Evolutionary conservation across 2,329 filamentous ascomycete genomes (phyloP), one percentile per base, ranked within the genome.

Genomic region (Colletotrichum tropicale): DNA sequence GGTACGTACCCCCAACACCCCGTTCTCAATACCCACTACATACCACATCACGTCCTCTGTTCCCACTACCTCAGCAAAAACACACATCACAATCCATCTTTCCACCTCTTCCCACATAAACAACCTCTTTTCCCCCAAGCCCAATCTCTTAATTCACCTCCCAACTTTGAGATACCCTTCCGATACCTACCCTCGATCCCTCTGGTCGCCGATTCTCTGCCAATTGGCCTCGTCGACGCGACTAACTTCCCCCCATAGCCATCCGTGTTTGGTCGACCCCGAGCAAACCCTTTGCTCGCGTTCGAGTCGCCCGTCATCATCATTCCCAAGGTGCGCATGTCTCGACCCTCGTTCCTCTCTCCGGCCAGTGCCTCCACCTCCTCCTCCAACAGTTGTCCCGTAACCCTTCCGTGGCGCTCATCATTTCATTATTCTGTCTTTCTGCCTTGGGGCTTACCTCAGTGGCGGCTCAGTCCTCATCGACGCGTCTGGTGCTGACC

Each of bases 11-110:
- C 61, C 60, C 28, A 24, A 15, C n/a, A 30, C 69, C 71, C 62
- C 62, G 32, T 71, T 72, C 62, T 56, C 73, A 73, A 75, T 75
- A 68, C 73, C 70, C 73, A 75, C 74, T 56, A 21, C 71, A 74
- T 69, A 74, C 74, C 70, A 76, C 74, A 74, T 76, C 74, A 76
- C 74, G 74, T 76, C 74, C 64, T 68, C 32, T 32, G 74, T 75
- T 76, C 65, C 71, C 74, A 74, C 74, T 70, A 70, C 71, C 74
- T 74, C 38, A 70, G 74, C 71, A 72, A 76, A 76, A 73, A 75
- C 73, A 75, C 69, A 73, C 66, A 66, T 68, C 70, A 65, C 70
- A 73, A 62, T 68, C 9, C 48, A 62, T 64, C 64, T 48, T 64
- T 60, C 56, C 73, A 64, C 64, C 18, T 66, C 66, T 64, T 71